phyloP scores from a whole-genome alignment of 208 protist species.

The Crithidia fasciculata region DNA sequence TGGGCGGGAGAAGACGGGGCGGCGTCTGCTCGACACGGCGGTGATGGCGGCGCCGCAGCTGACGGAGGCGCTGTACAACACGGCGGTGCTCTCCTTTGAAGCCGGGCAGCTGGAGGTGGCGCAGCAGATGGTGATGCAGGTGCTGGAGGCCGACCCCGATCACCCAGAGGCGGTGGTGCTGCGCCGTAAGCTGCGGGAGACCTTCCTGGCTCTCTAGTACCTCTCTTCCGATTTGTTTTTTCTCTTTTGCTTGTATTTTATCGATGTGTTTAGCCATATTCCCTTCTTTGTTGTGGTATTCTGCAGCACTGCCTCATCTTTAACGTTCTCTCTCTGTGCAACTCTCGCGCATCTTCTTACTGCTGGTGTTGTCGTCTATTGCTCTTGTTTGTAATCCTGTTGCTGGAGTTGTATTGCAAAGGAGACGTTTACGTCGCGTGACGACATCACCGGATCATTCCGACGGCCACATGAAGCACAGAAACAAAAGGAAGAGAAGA shows the following conservation, averaged over 20 bases:
- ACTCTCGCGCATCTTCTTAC: no score
- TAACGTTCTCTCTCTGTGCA: no score
- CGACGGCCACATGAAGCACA: no score
- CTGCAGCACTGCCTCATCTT: no score
- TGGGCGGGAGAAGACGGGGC: constrained; percentile 55
- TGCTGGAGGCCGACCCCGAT: constrained; percentile 81
- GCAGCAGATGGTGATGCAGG: constrained; percentile 59
- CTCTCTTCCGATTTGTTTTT: neutral
- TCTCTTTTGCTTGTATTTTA: constrained; percentile 15
- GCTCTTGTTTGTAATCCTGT: no score
- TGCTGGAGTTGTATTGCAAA: no score
- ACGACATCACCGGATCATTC: no score
- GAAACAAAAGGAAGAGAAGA: neutral
- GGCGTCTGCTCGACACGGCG: constrained; percentile 77
- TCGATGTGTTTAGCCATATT: neutral
- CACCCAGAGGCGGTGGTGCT: constrained; percentile 84
- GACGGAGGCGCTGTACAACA: constrained; percentile 94
- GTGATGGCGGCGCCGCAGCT: constrained; percentile 70
- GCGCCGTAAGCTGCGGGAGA: constrained; percentile 54
- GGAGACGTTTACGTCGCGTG: no score
- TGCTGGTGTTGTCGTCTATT: no score
- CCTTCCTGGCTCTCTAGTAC: constrained; percentile 59
- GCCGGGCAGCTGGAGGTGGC: constrained; percentile 85
- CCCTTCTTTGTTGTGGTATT: no score
- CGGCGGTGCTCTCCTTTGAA: constrained; percentile 73